A percentile compares a stretch with the other conserved stretches of the same genome.
Conservation (phyloP, 345 rosid species). For the Hibiscus mutabilis region DNA sequence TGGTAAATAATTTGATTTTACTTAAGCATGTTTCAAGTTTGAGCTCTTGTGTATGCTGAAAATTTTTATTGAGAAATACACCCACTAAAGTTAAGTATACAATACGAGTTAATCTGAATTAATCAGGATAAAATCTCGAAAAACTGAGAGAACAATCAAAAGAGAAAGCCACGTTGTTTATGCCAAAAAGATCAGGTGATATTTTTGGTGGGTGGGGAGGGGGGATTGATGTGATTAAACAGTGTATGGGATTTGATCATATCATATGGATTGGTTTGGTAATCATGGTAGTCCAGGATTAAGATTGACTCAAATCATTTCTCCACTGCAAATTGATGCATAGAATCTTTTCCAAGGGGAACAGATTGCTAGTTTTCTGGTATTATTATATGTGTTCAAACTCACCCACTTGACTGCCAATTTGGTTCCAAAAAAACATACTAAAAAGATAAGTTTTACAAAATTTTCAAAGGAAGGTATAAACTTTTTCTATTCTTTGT, state of each 20-base stretch:
- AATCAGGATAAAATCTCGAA: no score
- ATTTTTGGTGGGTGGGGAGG: not conserved
- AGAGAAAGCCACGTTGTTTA: not conserved
- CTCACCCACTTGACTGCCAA: not conserved
- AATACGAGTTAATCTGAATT: no score
- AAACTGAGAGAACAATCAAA: no score
- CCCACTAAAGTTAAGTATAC: no score
- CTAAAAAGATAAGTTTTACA: not conserved
- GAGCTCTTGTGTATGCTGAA: no score
- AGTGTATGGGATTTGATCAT: slow-evolving; percentile 23
- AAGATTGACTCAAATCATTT: slow-evolving; percentile 34
- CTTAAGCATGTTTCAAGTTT: no score
- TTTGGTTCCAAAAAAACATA: not conserved
- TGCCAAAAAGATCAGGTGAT: not conserved
- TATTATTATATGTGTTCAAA: not conserved
- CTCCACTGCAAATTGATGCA: slow-evolving; percentile 15
- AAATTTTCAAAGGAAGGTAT: slow-evolving; percentile 2
- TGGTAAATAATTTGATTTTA: no score
- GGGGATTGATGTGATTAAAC: slow-evolving; percentile 12
- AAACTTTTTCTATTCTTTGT: not conserved
- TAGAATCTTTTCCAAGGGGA: not conserved
- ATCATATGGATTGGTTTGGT: slow-evolving; percentile 22
- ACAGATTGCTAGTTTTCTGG: not conserved
- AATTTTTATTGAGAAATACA: no score
- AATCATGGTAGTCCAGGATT: slow-evolving; percentile 49